Conservation (phyloP, 495 filamentous ascomycete genomes). For the Baudoinia panamericana region DNA sequence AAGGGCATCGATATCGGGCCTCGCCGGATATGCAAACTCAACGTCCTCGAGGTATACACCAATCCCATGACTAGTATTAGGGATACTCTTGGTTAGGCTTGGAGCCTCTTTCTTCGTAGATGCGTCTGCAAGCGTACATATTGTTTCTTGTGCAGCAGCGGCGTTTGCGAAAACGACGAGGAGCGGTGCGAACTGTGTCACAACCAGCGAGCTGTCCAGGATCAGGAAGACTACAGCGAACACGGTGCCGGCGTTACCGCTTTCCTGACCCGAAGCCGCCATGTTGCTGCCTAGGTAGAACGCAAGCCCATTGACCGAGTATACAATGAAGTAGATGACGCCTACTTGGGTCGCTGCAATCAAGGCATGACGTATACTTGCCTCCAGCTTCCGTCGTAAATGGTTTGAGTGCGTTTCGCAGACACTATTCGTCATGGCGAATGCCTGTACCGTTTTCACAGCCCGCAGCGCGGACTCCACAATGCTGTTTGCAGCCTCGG, state of each 20-base stretch:
- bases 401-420: constrained; percentile 29
- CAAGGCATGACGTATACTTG: constrained; percentile 25
- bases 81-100: too few relatives aligned
- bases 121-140: constrained; percentile 39
- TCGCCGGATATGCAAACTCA: constrained; percentile 23
- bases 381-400: constrained; percentile 20
- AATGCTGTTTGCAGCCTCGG: constrained; percentile 29
- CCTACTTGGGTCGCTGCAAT: constrained; percentile 29
- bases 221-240: constrained; percentile 41
- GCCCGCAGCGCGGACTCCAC: constrained; percentile 39
- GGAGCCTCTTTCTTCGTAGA: too few relatives aligned
- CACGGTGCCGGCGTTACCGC: constrained; percentile 35
- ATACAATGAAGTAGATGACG: constrained; percentile 33
- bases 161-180: constrained; percentile 39
- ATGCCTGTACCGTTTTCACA: constrained; percentile 42
- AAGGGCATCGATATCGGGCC: constrained; percentile 14
- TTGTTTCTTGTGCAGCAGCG: constrained; percentile 32
- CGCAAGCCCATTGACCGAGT: constrained; percentile 38
- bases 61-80: too few relatives aligned
- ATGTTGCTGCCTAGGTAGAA: constrained; percentile 40
- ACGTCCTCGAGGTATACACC: constrained; percentile 19
- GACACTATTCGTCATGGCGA: constrained; percentile 34
- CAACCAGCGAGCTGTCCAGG: constrained; percentile 31
- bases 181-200: constrained; percentile 33
- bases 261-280: constrained; percentile 25